Evolutionary conservation across 306 rosid genomes (phyloP).

Genomic region (Chamaecrista fasciculata): DNA sequence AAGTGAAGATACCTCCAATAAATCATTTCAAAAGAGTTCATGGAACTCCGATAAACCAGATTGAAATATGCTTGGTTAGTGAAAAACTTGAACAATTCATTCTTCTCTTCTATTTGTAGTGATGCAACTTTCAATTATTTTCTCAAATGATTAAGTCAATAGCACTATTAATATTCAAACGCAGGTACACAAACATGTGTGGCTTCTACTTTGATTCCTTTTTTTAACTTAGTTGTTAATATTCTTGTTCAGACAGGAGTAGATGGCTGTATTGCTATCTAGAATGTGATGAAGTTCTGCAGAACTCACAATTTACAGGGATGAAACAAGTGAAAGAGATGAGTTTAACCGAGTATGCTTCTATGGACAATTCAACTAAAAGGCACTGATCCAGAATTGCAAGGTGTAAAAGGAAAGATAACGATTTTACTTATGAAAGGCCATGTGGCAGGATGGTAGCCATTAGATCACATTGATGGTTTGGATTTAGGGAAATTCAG

Average conservation of each 20-base stretch:
- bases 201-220: constrained; percentile 17
- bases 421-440: too few relatives aligned
- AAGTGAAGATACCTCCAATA: constrained; percentile 48
- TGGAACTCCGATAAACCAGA: constrained; percentile 75
- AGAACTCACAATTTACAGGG: constrained; percentile 76
- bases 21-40: constrained; percentile 86
- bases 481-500: too few relatives aligned
- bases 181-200: neutral
- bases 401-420: too few relatives aligned
- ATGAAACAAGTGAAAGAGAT: constrained; percentile 94
- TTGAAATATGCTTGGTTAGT: constrained; percentile 73
- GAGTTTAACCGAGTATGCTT: constrained; percentile 65
- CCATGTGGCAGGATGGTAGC: too few relatives aligned
- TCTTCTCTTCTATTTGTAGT: constrained; percentile 17
- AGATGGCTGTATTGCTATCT: constrained; percentile 91
- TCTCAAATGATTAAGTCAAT: neutral
- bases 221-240: constrained; percentile 17
- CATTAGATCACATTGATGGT: too few relatives aligned
- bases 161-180: constrained; percentile 13
- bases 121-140: constrained; percentile 14
- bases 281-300: constrained; percentile 62
- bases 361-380: constrained; percentile 39
- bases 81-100: constrained; percentile 29
- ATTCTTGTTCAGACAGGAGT: constrained; percentile 80
- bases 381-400: too few relatives aligned